A percentile compares a stretch with the other conserved stretches of the same genome.
Evolutionary conservation across 2,329 filamentous ascomycete genomes (phyloP).

Genomic region (Thermothelomyces thermophilus): DNA sequence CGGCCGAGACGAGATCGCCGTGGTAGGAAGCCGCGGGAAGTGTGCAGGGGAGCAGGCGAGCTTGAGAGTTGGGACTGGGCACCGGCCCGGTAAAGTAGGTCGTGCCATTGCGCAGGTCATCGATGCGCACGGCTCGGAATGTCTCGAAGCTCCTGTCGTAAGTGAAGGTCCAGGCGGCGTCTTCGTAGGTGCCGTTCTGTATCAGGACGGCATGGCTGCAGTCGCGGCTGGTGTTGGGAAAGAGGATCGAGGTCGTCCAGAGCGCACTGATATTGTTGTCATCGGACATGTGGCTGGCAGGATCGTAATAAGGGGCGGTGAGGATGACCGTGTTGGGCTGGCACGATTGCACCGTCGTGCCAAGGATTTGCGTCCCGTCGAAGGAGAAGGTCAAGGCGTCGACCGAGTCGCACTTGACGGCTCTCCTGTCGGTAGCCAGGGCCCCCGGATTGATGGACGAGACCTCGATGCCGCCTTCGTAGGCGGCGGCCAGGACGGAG

Average conservation of each 20-base stretch:
- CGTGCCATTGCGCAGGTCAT: conserved; percentile 67
- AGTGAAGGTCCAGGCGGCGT: conserved; percentile 69
- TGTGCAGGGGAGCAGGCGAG: conserved; percentile 61
- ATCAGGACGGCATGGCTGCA: conserved; percentile 72
- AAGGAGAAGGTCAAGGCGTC: conserved; percentile 69
- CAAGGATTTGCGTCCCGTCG: conserved; percentile 71
- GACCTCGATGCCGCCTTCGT: conserved; percentile 84
- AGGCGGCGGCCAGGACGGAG: conserved; percentile 75
- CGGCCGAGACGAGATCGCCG: conserved; percentile 66
- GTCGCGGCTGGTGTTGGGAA: conserved; percentile 71
- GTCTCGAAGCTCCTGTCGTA: conserved; percentile 72
- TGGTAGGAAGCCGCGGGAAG: conserved; percentile 61
- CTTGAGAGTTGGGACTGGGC: conserved; percentile 43
- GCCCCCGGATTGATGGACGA: conserved; percentile 63
- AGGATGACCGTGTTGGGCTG: conserved; percentile 68
- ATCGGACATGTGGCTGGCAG: conserved; percentile 57
- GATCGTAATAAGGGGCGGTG: conserved; percentile 73
- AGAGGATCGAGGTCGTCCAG: conserved; percentile 82
- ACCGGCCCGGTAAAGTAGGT: conserved; percentile 72
- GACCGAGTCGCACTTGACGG: conserved; percentile 72
- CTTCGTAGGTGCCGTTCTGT: conserved; percentile 52
- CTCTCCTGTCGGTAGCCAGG: conserved; percentile 59
- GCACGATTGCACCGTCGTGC: conserved; percentile 60
- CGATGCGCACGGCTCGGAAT: conserved; percentile 69
- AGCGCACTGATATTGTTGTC: conserved; percentile 65